Base-by-base conservation (phyloP, 1,284 basidiomycete species). In the Trichosporon inkin region DNA sequence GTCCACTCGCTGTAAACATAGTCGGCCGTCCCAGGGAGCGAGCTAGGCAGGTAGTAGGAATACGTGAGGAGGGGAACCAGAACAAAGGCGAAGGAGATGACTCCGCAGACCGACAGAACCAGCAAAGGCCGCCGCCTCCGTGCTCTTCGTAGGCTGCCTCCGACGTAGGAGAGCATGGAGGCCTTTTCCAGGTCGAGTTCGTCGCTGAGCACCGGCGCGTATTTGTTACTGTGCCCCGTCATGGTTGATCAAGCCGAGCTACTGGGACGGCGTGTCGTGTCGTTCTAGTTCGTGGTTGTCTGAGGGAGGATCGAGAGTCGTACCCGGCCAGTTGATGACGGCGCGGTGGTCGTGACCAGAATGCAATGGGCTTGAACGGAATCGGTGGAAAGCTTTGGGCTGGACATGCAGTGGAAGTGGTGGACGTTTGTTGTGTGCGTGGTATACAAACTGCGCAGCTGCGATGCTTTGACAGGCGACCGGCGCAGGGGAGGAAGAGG, bases 101-200 rank as follows among this genome's bases (percentile, higher is more conserved):
- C 44, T 49, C 24, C 44, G 10, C 44, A 49, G 14, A 49, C 22
- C 5, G 22, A 49, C 3, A 49, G 44, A 7, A 49, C 16, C 14
- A 49, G 16, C 6, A 49, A 13, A 10, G 44, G 44, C 22, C 44
- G 44, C 24, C 44, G 24, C 44, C 44, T 22, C 44, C 44, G 14
- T n/a, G 44, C 28, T 24, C 44, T 49, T 16, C 44, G 44, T 24
- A 49, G 44, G 16, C 44, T 49, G n/a, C 44, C 44, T 49, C 44
- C 44, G 22, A 49, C 44, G 22, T 49, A 49, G 13, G 44, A 49
- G 24, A 49, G n/a, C 44, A 49, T 49, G 3, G 22, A 32, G 14
- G 44, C 44, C 44, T 49, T 49, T 22, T 49, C 44, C 11, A 49
- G 24, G 44, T 49, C 44, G 44, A 22, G 16, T n/a, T 49, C 44